Evolutionary conservation across 495 filamentous ascomycete species (phyloP).

Genomic region (Chaetomidium leptoderma): DNA sequence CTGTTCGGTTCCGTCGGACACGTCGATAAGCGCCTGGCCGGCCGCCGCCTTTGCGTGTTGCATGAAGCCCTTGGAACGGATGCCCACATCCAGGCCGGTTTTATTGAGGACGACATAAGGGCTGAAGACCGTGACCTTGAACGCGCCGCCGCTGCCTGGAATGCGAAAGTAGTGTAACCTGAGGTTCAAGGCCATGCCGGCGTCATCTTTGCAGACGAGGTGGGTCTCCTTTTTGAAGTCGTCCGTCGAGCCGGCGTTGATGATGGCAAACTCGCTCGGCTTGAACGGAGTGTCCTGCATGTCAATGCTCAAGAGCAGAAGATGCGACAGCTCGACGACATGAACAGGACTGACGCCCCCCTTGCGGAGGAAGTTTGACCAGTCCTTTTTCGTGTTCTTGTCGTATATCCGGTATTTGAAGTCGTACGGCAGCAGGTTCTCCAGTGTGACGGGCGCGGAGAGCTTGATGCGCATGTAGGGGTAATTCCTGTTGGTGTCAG

Average conservation of each 20-base stretch:
- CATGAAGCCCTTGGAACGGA: slow-evolving; percentile 83
- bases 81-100: slow-evolving; percentile 82
- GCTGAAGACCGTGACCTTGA: slow-evolving; percentile 89
- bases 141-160: slow-evolving; percentile 89
- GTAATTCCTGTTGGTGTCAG: slow-evolving; percentile 55
- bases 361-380: slow-evolving; percentile 96
- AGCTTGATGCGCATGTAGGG: slow-evolving; percentile 92
- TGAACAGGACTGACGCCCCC: slow-evolving; percentile 95
- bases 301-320: slow-evolving; percentile 85
- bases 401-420: slow-evolving; percentile 99
- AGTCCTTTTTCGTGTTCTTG: slow-evolving; percentile 95
- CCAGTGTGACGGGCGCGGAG: slow-evolving; percentile 85
- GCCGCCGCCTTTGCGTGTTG: slow-evolving; percentile 76
- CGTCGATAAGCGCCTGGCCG: slow-evolving; percentile 55
- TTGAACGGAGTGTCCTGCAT: slow-evolving; percentile 95
- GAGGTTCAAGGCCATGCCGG: slow-evolving; percentile 71
- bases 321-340: slow-evolving; percentile 90
- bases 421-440: slow-evolving; percentile 92
- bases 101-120: slow-evolving; percentile 94
- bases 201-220: slow-evolving; percentile 76
- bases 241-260: slow-evolving; percentile 84
- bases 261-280: slow-evolving; percentile 90
- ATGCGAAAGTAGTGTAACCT: slow-evolving; percentile 91
- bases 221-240: slow-evolving; percentile 80
- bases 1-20: slow-evolving; percentile 37